phyloP scores from a whole-genome alignment of 192 early-diverging fungal species.

The Coemansia sp. region DNA sequence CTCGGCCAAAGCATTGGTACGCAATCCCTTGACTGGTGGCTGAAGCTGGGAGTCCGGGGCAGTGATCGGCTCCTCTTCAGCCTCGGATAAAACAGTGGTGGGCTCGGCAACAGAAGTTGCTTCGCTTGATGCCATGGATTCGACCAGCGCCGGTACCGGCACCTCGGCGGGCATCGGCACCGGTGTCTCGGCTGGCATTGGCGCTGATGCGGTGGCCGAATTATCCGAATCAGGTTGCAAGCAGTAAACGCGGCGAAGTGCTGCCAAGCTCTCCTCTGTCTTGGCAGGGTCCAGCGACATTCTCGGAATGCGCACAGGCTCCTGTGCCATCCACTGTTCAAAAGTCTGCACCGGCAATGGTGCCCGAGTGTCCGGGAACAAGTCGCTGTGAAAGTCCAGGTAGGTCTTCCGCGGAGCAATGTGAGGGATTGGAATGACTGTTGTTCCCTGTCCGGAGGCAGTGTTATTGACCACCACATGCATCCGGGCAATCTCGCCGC shows the following conservation, averaged over 20 bases:
- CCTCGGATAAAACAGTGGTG: no score
- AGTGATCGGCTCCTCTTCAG: not conserved
- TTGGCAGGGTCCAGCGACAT: conserved; percentile 36
- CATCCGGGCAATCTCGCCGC: conserved; percentile 64
- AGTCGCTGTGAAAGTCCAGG: conserved; percentile 77
- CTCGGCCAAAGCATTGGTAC: not conserved
- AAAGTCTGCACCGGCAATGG: conserved; percentile 52
- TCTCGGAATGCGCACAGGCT: conserved; percentile 28
- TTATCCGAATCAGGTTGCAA: not conserved
- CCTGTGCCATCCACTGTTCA: conserved; percentile 59
- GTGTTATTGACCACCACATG: conserved; percentile 24
- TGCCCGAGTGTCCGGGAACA: conserved; percentile 80
- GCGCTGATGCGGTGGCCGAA: not conserved
- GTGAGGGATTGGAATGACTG: conserved; percentile 66
- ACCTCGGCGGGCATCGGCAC: no score
- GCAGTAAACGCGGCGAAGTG: conserved; percentile 6
- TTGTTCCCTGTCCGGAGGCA: conserved; percentile 51
- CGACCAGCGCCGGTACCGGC: no score
- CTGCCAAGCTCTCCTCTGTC: conserved; percentile 12
- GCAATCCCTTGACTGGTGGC: not conserved
- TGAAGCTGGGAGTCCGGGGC: not conserved
- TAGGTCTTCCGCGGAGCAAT: conserved; percentile 66
- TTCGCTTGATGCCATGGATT: no score
- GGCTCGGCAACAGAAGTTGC: no score
- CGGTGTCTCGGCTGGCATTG: not conserved